phyloP scores from a whole-genome alignment of 2,329 filamentous ascomycete genomes.

The Madurella fahalii region DNA sequence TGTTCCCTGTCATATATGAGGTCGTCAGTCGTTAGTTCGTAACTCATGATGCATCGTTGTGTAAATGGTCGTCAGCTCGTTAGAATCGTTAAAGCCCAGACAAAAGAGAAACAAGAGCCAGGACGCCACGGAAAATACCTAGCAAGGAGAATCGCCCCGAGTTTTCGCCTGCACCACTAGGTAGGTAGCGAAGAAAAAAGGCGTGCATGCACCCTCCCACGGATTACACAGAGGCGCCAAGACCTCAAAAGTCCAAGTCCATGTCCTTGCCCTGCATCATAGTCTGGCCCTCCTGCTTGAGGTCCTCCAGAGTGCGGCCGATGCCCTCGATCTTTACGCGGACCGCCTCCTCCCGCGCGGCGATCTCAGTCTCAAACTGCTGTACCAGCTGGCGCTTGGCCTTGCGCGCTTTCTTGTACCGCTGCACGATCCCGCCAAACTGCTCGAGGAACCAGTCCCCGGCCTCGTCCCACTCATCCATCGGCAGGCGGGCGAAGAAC shows the following conservation, averaged over 20 bases:
- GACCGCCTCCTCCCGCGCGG: conserved; percentile 51
- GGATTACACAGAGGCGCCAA: neutral
- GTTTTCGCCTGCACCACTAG: conserved; percentile 4
- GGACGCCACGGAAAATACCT: neutral
- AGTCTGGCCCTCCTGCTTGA: conserved; percentile 53
- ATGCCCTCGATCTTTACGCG: conserved; percentile 51
- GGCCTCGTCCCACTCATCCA: conserved; percentile 55
- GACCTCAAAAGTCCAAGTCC: conserved; percentile 25
- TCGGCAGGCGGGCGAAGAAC: conserved; percentile 51
- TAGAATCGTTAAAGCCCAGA: conserved; percentile 2
- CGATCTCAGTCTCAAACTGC: conserved; percentile 53
- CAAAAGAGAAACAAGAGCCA: conserved; percentile 1
- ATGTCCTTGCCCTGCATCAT: conserved; percentile 48
- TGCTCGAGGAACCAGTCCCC: conserved; percentile 58
- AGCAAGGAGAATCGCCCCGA: neutral
- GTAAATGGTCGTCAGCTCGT: conserved; percentile 15
- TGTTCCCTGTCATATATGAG: conserved; percentile 8
- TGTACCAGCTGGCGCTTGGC: conserved; percentile 48
- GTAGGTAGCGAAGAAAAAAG: neutral
- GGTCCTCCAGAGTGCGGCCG: conserved; percentile 49
- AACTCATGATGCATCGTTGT: conserved; percentile 4
- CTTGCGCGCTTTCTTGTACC: conserved; percentile 45
- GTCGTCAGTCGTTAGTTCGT: conserved; percentile 15
- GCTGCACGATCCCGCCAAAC: conserved; percentile 48
- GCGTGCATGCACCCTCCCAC: neutral